phyloP scores from a whole-genome alignment of 2,329 filamentous ascomycete species.

The Arthrobotrys iridis region DNA sequence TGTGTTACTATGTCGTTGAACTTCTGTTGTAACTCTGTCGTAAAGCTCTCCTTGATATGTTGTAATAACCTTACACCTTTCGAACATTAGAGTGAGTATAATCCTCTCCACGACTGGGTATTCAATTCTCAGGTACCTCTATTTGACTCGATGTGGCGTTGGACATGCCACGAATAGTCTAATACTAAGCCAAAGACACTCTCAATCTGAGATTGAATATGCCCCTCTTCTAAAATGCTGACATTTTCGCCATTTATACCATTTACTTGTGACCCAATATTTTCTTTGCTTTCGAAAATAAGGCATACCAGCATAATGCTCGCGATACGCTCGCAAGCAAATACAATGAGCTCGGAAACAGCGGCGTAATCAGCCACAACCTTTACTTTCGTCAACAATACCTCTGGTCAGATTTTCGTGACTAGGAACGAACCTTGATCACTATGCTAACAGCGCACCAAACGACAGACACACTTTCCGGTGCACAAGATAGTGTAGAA shows the following conservation, averaged over 20 bases:
- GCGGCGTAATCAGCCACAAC: background rate
- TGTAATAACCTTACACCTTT: background rate
- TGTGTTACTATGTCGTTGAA: background rate
- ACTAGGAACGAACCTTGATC: too few relatives aligned
- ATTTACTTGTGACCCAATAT: background rate
- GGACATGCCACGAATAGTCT: background rate
- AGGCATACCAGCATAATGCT: background rate
- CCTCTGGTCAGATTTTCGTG: too few relatives aligned
- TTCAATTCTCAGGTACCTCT: background rate
- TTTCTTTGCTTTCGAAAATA: background rate
- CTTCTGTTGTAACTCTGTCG: background rate
- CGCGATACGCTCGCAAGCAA: background rate
- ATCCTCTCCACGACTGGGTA: background rate
- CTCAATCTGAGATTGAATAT: background rate
- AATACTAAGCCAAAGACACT: background rate
- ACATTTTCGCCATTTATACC: background rate
- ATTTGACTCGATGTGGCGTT: background rate
- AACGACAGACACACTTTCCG: background rate
- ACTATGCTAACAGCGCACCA: constrained; percentile 2
- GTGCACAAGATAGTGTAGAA: background rate
- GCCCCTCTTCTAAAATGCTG: background rate
- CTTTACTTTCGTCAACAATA: background rate
- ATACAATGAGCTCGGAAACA: background rate
- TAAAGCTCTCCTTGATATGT: background rate
- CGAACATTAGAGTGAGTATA: background rate